phyloP scores from a whole-genome alignment of 2,329 filamentous ascomycete species.

The Microdochium paspali region DNA sequence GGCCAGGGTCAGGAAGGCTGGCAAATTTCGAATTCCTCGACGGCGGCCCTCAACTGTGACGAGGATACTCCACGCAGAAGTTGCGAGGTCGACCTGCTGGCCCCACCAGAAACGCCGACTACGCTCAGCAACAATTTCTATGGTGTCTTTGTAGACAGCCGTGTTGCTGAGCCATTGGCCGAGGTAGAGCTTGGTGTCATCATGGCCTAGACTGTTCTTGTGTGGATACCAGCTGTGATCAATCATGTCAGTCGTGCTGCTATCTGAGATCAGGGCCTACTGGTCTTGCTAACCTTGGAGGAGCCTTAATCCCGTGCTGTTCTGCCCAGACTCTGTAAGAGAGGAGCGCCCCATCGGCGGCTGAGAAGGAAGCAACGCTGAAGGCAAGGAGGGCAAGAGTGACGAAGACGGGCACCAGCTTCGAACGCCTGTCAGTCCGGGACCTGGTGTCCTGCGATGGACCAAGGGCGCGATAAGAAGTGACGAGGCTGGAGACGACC shows the following conservation, averaged over 20 bases:
- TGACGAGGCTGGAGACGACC: constrained; percentile 21
- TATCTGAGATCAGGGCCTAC: too few relatives aligned
- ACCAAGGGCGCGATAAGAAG: constrained; percentile 21
- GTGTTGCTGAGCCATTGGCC: constrained; percentile 44
- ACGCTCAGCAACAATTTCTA: constrained; percentile 44
- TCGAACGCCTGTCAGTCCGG: constrained; percentile 21
- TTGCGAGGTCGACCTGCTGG: constrained; percentile 47
- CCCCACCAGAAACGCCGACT: constrained; percentile 52
- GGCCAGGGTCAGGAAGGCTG: constrained; percentile 48
- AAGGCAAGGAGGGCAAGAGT: constrained; percentile 20
- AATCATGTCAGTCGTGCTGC: not conserved
- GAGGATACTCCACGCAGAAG: constrained; percentile 45
- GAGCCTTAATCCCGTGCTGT: constrained; percentile 21
- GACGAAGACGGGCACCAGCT: constrained; percentile 21
- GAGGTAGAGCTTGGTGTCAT: constrained; percentile 23
- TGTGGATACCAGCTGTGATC: constrained; percentile 1
- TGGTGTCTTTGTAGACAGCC: constrained; percentile 39
- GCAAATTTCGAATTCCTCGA: constrained; percentile 43
- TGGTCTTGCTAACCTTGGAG: too few relatives aligned
- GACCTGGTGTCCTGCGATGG: constrained; percentile 25
- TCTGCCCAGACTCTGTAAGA: constrained; percentile 29
- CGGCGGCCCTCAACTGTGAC: constrained; percentile 49
- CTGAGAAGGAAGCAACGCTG: constrained; percentile 17
- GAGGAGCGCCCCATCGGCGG: constrained; percentile 17
- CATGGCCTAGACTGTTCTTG: constrained; percentile 25